Conservation (phyloP, 1,284 basidiomycete species). For the Spongispora temasekensis region DNA sequence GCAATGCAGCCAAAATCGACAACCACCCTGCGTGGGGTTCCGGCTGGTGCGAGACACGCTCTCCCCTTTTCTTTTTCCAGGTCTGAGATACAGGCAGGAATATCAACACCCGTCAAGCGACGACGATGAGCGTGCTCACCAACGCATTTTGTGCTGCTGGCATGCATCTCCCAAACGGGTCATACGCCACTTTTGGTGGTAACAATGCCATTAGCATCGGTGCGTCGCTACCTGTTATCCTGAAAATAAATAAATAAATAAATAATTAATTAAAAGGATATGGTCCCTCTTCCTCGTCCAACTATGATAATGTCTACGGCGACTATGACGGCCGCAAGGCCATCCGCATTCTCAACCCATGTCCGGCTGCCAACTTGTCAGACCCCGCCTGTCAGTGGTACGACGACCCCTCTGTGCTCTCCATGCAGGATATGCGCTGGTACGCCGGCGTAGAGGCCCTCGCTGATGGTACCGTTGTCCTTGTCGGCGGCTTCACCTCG, state of each 20-base stretch:
- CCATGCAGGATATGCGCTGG: constrained; percentile 81
- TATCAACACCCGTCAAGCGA: constrained; percentile 45
- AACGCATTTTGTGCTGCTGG: constrained; percentile 84
- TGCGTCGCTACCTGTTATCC: constrained; percentile 8
- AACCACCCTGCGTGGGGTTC: constrained; percentile 57
- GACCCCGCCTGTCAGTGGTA: constrained; percentile 69
- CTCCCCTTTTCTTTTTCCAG: neutral
- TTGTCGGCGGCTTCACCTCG: constrained; percentile 81
- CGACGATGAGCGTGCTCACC: constrained; percentile 69
- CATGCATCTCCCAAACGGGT: constrained; percentile 65
- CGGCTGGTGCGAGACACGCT: constrained; percentile 40
- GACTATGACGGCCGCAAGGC: constrained; percentile 66
- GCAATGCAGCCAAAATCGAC: constrained; percentile 58
- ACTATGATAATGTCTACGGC: constrained; percentile 57
- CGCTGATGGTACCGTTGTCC: constrained; percentile 63
- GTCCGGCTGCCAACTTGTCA: constrained; percentile 51
- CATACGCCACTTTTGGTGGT: constrained; percentile 63
- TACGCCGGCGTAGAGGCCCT: constrained; percentile 82
- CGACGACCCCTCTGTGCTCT: constrained; percentile 65
- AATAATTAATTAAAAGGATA: constrained; percentile 24
- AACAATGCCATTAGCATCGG: constrained; percentile 73
- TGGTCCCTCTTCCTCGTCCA: constrained; percentile 28
- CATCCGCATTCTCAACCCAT: constrained; percentile 76
- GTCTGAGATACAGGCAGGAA: constrained; percentile 11
- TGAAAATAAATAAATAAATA: constrained; percentile 12